A percentile compares a stretch with the other conserved stretches of the same genome.
Evolutionary conservation across 768 basidiomycete genomes (phyloP).

Genomic region (Candolleomyces efflorescens): DNA sequence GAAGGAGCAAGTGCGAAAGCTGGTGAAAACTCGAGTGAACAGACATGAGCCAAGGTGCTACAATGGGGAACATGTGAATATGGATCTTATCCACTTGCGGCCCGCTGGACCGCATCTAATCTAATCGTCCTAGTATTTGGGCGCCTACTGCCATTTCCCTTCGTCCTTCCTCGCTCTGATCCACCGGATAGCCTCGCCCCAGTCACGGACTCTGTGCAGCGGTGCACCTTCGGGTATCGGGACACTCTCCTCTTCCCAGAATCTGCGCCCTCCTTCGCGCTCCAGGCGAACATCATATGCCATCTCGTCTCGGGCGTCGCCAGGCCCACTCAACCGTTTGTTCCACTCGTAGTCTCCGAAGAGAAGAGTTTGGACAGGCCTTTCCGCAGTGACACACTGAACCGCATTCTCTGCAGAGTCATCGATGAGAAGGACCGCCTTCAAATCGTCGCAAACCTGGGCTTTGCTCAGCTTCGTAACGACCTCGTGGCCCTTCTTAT

Average conservation of each 20-base stretch:
- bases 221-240: constrained; percentile 45
- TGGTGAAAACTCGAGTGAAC: not conserved
- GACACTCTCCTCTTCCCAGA: constrained; percentile 54
- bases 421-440: constrained; percentile 67
- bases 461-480: constrained; percentile 64
- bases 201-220: constrained; percentile 53
- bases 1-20: not conserved
- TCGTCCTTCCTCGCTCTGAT: constrained; percentile 27
- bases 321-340: constrained; percentile 44
- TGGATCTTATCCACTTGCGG: not conserved
- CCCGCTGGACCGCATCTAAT: not conserved
- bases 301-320: constrained; percentile 47
- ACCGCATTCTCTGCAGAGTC: constrained; percentile 79
- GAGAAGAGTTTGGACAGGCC: constrained; percentile 58
- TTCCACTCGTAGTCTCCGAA: constrained; percentile 82
- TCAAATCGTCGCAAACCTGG: constrained; percentile 63
- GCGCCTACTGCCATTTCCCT: not conserved
- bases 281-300: constrained; percentile 47
- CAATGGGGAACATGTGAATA: not conserved
- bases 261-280: constrained; percentile 43
- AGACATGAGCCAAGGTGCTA: not conserved
- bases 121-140: not conserved
- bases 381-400: constrained; percentile 43
- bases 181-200: constrained; percentile 54
- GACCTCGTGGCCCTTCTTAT: constrained; percentile 41